These are phyloP conservation scores for Paramecium caudatum DNA, from an alignment of 73 alveolate genomes.

Conservation along the genomic window DNA sequence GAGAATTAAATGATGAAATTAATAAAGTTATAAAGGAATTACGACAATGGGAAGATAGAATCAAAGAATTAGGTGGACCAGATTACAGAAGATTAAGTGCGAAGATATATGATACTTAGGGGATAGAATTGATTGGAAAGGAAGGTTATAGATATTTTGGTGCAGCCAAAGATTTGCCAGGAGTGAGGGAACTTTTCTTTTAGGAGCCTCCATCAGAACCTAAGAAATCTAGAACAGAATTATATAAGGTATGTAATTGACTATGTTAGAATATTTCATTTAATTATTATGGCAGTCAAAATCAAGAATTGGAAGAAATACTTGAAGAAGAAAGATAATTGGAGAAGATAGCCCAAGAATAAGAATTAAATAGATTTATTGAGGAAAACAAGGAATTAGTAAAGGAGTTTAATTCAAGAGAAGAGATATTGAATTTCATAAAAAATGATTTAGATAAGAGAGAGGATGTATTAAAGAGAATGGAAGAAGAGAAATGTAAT, in stretches of 20 bases:
- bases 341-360: constrained; percentile 45
- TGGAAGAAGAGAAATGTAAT: constrained; percentile 57
- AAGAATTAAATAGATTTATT: constrained; percentile 30
- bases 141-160: constrained; percentile 97
- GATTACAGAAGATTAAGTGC: constrained; percentile 90
- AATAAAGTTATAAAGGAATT: constrained; percentile 94
- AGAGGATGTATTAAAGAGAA: constrained; percentile 20
- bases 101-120: constrained; percentile 90
- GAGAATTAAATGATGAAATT: constrained; percentile 98
- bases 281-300: constrained; percentile 19
- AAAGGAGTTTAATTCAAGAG: neutral
- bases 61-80: constrained; percentile 96
- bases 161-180: constrained; percentile 98
- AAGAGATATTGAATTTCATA: neutral
- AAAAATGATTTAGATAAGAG: constrained; percentile 15
- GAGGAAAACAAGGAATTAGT: neutral
- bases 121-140: constrained; percentile 94
- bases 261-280: neutral
- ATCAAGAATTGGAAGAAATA: constrained; percentile 59
- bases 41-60: constrained; percentile 94
- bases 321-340: constrained; percentile 52
- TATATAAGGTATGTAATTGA: neutral
- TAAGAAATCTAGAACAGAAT: constrained; percentile 76
- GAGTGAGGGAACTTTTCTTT: constrained; percentile 93
- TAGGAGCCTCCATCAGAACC: constrained; percentile 92